A percentile compares a stretch with the other conserved stretches of the same genome.
phyloP scores from a whole-genome alignment of 805 yeast genomes.

The Candida ulmi region DNA sequence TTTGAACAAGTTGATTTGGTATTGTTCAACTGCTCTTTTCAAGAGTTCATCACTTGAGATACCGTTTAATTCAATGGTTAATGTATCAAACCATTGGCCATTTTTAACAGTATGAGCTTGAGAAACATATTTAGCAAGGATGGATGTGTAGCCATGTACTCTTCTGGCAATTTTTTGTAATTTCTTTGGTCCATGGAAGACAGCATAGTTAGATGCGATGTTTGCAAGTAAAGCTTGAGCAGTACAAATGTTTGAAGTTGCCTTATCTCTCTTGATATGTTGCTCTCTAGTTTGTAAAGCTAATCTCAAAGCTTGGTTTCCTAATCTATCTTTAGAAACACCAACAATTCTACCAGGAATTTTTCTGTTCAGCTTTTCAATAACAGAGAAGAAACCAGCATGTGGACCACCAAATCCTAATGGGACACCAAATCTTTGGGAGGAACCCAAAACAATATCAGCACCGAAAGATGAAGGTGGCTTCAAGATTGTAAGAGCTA shows the following conservation, averaged over 20 bases:
- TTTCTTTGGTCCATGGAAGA: slow-evolving; percentile 93
- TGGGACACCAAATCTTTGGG: slow-evolving; percentile 97
- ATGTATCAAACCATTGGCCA: slow-evolving; percentile 78
- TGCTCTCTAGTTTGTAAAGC: slow-evolving; percentile 98
- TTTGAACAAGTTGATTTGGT: slow-evolving; percentile 73
- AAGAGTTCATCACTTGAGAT: slow-evolving; percentile 52
- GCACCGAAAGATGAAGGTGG: slow-evolving; percentile 88
- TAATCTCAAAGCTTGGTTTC: slow-evolving; percentile 81
- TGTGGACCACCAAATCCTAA: slow-evolving; percentile 99
- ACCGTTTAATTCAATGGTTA: slow-evolving; percentile 55
- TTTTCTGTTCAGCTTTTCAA: slow-evolving; percentile 75
- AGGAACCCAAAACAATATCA: slow-evolving; percentile 85
- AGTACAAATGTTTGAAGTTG: slow-evolving; percentile 96
- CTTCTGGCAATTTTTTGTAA: slow-evolving; percentile 71
- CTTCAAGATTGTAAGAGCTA: slow-evolving; percentile 79
- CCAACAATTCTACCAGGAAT: slow-evolving; percentile 97
- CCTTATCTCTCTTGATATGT: slow-evolving; percentile 95
- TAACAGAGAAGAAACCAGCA: slow-evolving; percentile 93
- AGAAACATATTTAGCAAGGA: slow-evolving; percentile 58
- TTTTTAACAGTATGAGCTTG: slow-evolving; percentile 48
- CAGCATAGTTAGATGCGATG: slow-evolving; percentile 92
- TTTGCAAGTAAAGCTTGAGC: slow-evolving; percentile 96
- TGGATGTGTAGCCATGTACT: slow-evolving; percentile 65
- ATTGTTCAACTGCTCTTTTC: slow-evolving; percentile 47
- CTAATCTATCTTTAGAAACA: slow-evolving; percentile 84